Base-by-base conservation (phyloP, 2,329 filamentous ascomycete genomes). In the Trichoderma sp. region DNA sequence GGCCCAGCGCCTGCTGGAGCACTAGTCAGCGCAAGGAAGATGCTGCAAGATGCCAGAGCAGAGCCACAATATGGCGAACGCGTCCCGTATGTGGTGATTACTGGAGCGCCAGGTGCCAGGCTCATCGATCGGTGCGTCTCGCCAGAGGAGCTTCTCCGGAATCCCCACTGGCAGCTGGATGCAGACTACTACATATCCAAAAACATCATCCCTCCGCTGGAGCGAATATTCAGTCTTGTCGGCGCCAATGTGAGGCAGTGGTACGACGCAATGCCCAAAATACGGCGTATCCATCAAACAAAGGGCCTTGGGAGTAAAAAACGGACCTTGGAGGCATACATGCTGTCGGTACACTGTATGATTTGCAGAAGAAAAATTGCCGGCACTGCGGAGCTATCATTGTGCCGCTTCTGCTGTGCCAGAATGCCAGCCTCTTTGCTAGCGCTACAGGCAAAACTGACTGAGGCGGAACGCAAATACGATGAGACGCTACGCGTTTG, bases 161-260 rank as follows among this genome's bases (percentile, higher is more conserved):
- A 92, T 72, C 88, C 92, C 27, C 88, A 95, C 74, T 87, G 91
- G 62, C 90, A 93, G 74, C 86, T 99, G 21, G 96, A 99, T 76
- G 91, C 94, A 0, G 94, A 97, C 74, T 99, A 99, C 80, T 99
- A 99, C 82, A 98, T 99, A 75, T 89, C 87, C 21, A 98, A 97
- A 82, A 98, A 97, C 77, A 78, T 99, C 10, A 96, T 99, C 61
- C 96, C 96, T 6, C 96, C 96, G 0, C 86, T 99, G 0, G 95
- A 98, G 79, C 90, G 96, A 33, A 97, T 99, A 72, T 97, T 99
- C 83, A 97, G 96, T 76, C 89, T 99, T 3, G 92, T 98, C 2
- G 96, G 96, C 7, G 96, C 94, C 37, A 97, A 96, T 77, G 92
- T 98, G 0, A 84, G 92, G 21, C 87, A 88, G 70, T 99, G 96